phyloP scores from a whole-genome alignment of 768 basidiomycete species.

The Basidioascus undulatus region DNA sequence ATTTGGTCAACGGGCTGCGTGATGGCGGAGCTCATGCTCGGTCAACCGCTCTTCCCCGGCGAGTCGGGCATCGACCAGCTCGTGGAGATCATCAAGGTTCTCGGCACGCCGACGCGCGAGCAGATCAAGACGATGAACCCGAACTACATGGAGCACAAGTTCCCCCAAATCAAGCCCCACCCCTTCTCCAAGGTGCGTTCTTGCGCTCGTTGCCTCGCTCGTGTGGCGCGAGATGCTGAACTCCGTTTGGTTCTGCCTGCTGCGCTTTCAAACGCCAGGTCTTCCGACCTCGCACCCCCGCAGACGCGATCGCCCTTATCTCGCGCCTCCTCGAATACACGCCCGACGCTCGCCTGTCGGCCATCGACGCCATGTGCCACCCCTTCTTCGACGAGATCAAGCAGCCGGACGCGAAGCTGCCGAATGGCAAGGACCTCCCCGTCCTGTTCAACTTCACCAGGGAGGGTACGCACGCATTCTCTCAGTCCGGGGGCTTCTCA shows the following conservation, averaged over 20 bases:
- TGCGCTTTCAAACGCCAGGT: slow-evolving; percentile 32
- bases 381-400: slow-evolving; percentile 94
- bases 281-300: slow-evolving; percentile 88
- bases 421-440: slow-evolving; percentile 90
- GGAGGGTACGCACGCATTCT: slow-evolving; percentile 40
- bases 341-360: slow-evolving; percentile 72
- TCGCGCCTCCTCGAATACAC: slow-evolving; percentile 92
- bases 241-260: too few relatives aligned
- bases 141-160: slow-evolving; percentile 99
- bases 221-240: too few relatives aligned
- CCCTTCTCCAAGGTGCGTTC: slow-evolving; percentile 70
- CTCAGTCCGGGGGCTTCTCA: neutral
- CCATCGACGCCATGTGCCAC: slow-evolving; percentile 76
- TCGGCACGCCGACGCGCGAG: slow-evolving; percentile 91
- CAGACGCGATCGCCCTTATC: slow-evolving; percentile 88
- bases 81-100: slow-evolving; percentile 98
- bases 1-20: slow-evolving; percentile 99
- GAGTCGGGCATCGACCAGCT: slow-evolving; percentile 85
- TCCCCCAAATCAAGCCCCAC: slow-evolving; percentile 99
- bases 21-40: slow-evolving; percentile 98
- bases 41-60: slow-evolving; percentile 94
- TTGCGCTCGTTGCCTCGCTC: neutral
- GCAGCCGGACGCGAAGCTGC: slow-evolving; percentile 74
- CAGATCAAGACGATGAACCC: slow-evolving; percentile 99
- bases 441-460: slow-evolving; percentile 82